Percentiles rank a stretch among this genome's conserved stretches.
phyloP scores from a whole-genome alignment of 2,329 filamentous ascomycete genomes.

The Pyrenophora seminiperda region DNA sequence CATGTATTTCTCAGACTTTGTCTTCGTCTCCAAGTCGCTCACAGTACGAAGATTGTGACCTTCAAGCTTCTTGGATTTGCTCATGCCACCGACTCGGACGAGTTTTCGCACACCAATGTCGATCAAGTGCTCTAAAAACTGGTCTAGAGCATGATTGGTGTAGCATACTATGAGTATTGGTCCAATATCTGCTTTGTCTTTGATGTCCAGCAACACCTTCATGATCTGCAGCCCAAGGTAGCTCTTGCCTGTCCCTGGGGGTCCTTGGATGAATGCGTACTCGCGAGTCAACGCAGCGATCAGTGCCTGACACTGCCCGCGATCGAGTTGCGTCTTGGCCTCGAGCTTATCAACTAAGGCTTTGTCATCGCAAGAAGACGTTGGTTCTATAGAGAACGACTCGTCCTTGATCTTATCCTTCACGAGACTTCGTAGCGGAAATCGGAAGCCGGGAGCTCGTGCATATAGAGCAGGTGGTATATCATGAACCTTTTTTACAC shows the following conservation, averaged over 20 bases:
- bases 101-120: conserved; percentile 56
- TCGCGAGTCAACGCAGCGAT: conserved; percentile 58
- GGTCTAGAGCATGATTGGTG: conserved; percentile 61
- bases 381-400: conserved; percentile 15
- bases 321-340: conserved; percentile 53
- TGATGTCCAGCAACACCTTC: conserved; percentile 58
- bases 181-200: conserved; percentile 44
- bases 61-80: conserved; percentile 59
- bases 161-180: conserved; percentile 55
- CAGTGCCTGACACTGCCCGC: conserved; percentile 57
- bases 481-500: conserved; percentile 5
- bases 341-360: conserved; percentile 21
- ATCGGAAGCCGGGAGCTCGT: conserved; percentile 24
- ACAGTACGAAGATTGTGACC: conserved; percentile 56
- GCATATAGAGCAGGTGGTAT: conserved; percentile 39
- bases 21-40: conserved; percentile 24
- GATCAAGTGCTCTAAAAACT: conserved; percentile 65
- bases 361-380: conserved; percentile 21
- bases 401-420: neutral
- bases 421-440: conserved; percentile 24
- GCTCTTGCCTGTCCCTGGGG: conserved; percentile 72
- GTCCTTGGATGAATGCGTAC: conserved; percentile 69
- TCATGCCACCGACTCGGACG: conserved; percentile 66
- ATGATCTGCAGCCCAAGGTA: conserved; percentile 66
- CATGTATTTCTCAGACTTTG: conserved; percentile 21